Evolutionary conservation across 2,329 filamentous ascomycete genomes (phyloP), one percentile per base, ranked within the genome.

Genomic region (Colletotrichum plurivorum): DNA sequence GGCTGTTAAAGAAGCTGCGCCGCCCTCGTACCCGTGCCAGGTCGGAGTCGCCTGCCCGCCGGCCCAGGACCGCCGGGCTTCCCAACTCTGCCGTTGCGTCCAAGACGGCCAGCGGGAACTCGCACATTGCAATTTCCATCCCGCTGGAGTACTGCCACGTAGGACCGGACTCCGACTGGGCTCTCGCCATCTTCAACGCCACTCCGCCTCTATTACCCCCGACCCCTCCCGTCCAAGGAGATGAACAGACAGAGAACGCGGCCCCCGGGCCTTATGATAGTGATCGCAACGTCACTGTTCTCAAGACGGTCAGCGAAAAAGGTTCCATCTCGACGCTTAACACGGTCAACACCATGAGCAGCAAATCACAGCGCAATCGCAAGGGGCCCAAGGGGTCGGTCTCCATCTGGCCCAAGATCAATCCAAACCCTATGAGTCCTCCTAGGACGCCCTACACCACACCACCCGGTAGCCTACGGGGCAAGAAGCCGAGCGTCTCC

Each of bases 91-190:
- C 87, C 13, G 81, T 90, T 15, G 84, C 86, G 4, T 85, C 86
- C 8, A 85, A 78, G 43, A 90, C 87, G 0, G 85, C 77, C 7
- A 83, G 80, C 3, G 88, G 88, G 1, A 81, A 88, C 73, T 82
- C 86, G 5, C 85, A 90, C 72, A 89, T 90, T 71, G 87, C 88
- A 67, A 90, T 90, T 59, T 89, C 88, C 0, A 89, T 90, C 52
- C 88, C 88, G 1, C 68, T 85, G 13, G 83, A 88, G 71, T 79
- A 87, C 66, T 83, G 82, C 5, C 82, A 86, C 22, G 77, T 85
- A 51, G 80, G 79, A 3, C 71, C 74, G 6, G 70, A 70, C 51
- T 67, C 63, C 31, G 73, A 13, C 61, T 71, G 45, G 70, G 73
- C 58, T 16, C 68, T 71, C 39, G 64, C 71, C 9, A 58, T 71